Evolutionary conservation across 2,329 filamentous ascomycete genomes (phyloP), one percentile per base, ranked within the genome.

Genomic region (Cladosporium austrohemisphaericum): DNA sequence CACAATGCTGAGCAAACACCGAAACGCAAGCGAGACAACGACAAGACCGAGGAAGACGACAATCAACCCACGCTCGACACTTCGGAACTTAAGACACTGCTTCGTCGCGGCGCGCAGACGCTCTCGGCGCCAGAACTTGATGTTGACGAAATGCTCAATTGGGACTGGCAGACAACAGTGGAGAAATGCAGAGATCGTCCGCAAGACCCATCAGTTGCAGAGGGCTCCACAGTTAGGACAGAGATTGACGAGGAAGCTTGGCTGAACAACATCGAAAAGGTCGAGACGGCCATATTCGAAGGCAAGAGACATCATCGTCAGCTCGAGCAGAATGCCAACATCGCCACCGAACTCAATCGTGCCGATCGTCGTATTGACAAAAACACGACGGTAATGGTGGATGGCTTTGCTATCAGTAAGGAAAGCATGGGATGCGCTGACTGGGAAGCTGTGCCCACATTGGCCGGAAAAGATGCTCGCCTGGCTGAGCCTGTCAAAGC

Each of bases 371-470:
- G 79, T 7, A 65, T 71, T 5, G 76, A 75, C 40, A 83, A 82
- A 60, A 77, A 81, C 50, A 77, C 75, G 1, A 80, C 76, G 0
- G 75, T 83, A 29, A 75, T 77, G 68, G 65, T 81, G 1, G 70
- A 77, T 52, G 79, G 78, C 0, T 81, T 71, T 56, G 73, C 73
- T 2, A 73, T 83, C 44, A 75, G 66, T 48, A 83, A 82, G 55
- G 76, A 80, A 23, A 78, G 73, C 0, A 66, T 81, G 55, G 65
- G 66, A 8, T 79, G 77, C 51, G 70, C 62, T 2, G 68, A 75
- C 49, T 79, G 77, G 71, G 79, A 81, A 57, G 78, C 79, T 3
- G 77, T 81, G 1, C 76, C 78, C 1, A 81, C 78, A 1, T 58
- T 80, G 36, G 74, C 76, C 5, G 77, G 77, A 22, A 79, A 80